Evolutionary conservation across 352 stramenopile genomes (phyloP).

Genomic region (Phytopythium aichiense): DNA sequence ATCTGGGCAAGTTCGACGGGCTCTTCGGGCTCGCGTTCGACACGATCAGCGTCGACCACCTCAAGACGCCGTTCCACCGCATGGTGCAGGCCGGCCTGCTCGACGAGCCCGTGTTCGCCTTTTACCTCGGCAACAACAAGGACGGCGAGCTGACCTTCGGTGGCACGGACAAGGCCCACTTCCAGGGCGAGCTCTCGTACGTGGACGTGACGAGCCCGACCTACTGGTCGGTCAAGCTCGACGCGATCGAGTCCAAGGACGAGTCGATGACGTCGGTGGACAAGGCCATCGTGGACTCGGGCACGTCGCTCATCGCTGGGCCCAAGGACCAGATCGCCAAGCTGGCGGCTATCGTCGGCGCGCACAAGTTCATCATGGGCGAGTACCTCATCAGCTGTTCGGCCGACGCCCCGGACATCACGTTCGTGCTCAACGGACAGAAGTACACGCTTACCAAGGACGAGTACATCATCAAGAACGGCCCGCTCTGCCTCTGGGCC

Average conservation of each 20-base stretch:
- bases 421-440: slow-evolving; percentile 91
- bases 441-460: slow-evolving; percentile 90
- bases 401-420: slow-evolving; percentile 87
- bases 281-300: slow-evolving; percentile 94
- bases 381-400: slow-evolving; percentile 96
- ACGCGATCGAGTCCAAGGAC: slow-evolving; percentile 52
- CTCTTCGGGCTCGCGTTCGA: slow-evolving; percentile 97
- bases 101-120: slow-evolving; percentile 92
- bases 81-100: slow-evolving; percentile 88
- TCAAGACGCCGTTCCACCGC: slow-evolving; percentile 93
- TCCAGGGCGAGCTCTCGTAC: slow-evolving; percentile 92
- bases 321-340: slow-evolving; percentile 87
- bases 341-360: slow-evolving; percentile 83
- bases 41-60: slow-evolving; percentile 89
- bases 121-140: slow-evolving; percentile 92
- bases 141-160: slow-evolving; percentile 77
- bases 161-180: slow-evolving; percentile 87
- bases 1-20: slow-evolving; percentile 96
- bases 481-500: slow-evolving; percentile 91
- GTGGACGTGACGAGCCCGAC: slow-evolving; percentile 72
- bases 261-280: slow-evolving; percentile 48
- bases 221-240: slow-evolving; percentile 78
- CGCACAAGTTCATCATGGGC: slow-evolving; percentile 90
- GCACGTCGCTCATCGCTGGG: slow-evolving; percentile 94
- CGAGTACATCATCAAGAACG: slow-evolving; percentile 92